Percentiles rank a stretch among this genome's conserved stretches.
Conservation (phyloP, 1,139 yeast genomes). For the Suhomyces kunorum region DNA sequence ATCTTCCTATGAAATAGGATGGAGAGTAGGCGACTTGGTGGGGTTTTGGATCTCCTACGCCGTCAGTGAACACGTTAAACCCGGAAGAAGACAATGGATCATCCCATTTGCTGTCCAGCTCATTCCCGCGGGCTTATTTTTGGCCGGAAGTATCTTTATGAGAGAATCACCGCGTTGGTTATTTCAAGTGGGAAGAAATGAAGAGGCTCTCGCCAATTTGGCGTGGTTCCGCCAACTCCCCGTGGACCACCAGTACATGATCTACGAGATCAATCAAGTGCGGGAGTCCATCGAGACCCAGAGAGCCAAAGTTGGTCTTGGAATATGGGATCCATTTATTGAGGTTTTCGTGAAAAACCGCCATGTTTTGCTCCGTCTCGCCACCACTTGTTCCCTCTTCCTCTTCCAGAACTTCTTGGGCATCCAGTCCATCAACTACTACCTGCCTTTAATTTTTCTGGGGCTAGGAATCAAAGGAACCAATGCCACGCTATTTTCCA, state of each 20-base stretch:
- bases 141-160: conserved; percentile 38
- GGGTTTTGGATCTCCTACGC: conserved; percentile 50
- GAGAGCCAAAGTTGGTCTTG: conserved; percentile 35
- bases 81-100: conserved; percentile 40
- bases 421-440: conserved; percentile 48
- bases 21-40: conserved; percentile 46
- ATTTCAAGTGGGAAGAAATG: conserved; percentile 36
- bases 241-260: conserved; percentile 39
- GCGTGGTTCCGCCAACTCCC: conserved; percentile 42
- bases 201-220: conserved; percentile 38
- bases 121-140: conserved; percentile 43
- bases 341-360: conserved; percentile 36
- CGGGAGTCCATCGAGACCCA: conserved; percentile 29
- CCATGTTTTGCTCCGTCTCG: conserved; percentile 32
- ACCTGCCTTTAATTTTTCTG: conserved; percentile 44
- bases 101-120: conserved; percentile 48
- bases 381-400: conserved; percentile 37
- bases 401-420: conserved; percentile 49
- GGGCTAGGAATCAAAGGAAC: conserved; percentile 44
- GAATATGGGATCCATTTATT: conserved; percentile 39
- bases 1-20: conserved; percentile 44
- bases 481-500: conserved; percentile 41
- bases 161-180: conserved; percentile 46
- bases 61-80: conserved; percentile 33
- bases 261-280: conserved; percentile 36